Conservation (phyloP, 1,284 basidiomycete species). For the Hemileccinum hortonii region DNA sequence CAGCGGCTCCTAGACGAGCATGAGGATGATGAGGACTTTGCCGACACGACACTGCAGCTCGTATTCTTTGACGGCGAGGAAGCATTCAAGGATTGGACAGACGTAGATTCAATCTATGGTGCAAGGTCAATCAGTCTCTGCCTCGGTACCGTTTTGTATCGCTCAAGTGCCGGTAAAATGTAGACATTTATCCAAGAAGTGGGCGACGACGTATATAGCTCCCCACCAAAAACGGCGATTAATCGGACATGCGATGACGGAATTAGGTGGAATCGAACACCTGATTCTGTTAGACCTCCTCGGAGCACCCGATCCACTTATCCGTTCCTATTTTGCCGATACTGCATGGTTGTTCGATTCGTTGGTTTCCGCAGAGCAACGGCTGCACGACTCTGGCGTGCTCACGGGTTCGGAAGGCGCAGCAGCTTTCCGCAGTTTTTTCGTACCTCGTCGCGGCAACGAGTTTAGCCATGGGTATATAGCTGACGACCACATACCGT, state of each 20-base stretch:
- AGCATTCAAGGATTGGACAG: slow-evolving; percentile 90
- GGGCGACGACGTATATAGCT: slow-evolving; percentile 69
- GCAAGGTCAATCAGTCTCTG: slow-evolving; percentile 55
- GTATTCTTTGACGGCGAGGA: slow-evolving; percentile 99
- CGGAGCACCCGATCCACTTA: slow-evolving; percentile 69
- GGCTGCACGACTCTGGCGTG: slow-evolving; percentile 61
- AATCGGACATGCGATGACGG: slow-evolving; percentile 50
- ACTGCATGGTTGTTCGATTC: slow-evolving; percentile 90
- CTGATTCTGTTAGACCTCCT: slow-evolving; percentile 89
- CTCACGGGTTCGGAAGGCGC: slow-evolving; percentile 42
- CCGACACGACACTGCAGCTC: slow-evolving; percentile 87
- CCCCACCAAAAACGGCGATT: slow-evolving; percentile 63
- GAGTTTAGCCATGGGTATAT: slow-evolving; percentile 61
- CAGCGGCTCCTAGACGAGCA: slow-evolving; percentile 54
- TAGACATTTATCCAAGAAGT: slow-evolving; percentile 84
- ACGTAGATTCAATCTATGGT: slow-evolving; percentile 90
- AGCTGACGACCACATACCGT: slow-evolving; percentile 95
- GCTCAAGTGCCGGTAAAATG: slow-evolving; percentile 3
- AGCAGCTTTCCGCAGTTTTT: slow-evolving; percentile 60
- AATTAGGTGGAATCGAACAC: slow-evolving; percentile 82
- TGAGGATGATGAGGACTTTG: slow-evolving; percentile 75
- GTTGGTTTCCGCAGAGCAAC: slow-evolving; percentile 64
- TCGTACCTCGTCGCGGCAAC: slow-evolving; percentile 46
- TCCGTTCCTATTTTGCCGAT: slow-evolving; percentile 80
- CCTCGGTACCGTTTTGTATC: neutral